Conservation (phyloP, 169 alveolate genomes). For the Theileria orientalis region DNA sequence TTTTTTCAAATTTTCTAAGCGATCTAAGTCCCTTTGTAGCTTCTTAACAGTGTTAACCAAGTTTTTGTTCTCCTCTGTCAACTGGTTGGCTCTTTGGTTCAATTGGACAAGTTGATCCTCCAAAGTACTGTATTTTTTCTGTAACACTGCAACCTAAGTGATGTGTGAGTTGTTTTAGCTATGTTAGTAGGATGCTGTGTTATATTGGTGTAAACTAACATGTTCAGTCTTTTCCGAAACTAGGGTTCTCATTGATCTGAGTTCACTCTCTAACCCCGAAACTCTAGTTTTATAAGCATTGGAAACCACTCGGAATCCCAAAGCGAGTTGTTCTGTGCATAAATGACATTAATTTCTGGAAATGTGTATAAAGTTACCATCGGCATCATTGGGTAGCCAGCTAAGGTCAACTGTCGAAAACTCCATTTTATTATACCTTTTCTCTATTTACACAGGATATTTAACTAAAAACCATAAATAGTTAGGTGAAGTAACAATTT, state of each 20-base stretch:
- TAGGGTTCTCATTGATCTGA: slow-evolving; percentile 75
- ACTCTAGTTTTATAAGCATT: slow-evolving; percentile 84
- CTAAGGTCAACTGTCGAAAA: slow-evolving; percentile 68
- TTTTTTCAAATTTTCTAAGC: slow-evolving; percentile 78
- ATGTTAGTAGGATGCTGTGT: neutral
- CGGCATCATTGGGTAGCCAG: slow-evolving; percentile 81
- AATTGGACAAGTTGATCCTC: slow-evolving; percentile 82
- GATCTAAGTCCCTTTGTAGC: slow-evolving; percentile 77
- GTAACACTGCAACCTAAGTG: slow-evolving; percentile 72
- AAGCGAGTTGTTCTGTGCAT: slow-evolving; percentile 79
- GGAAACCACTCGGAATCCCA: slow-evolving; percentile 81
- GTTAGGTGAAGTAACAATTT: neutral
- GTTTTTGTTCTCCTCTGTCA: slow-evolving; percentile 82
- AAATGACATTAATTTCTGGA: neutral
- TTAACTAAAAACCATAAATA: too few species aligned
- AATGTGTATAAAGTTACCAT: slow-evolving; percentile 58
- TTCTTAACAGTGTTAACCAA: slow-evolving; percentile 75
- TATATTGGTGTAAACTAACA: slow-evolving; percentile 33
- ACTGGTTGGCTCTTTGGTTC: slow-evolving; percentile 81
- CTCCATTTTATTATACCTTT: slow-evolving; percentile 23
- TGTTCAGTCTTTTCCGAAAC: slow-evolving; percentile 80
- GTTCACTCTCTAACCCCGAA: slow-evolving; percentile 76
- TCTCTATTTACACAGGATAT: neutral
- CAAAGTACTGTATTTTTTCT: slow-evolving; percentile 78
- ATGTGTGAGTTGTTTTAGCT: too few species aligned